A percentile compares a stretch with the other conserved stretches of the same genome.
Evolutionary conservation across 2,329 filamentous ascomycete species (phyloP).

Genomic region (Cladosporium sp.): DNA sequence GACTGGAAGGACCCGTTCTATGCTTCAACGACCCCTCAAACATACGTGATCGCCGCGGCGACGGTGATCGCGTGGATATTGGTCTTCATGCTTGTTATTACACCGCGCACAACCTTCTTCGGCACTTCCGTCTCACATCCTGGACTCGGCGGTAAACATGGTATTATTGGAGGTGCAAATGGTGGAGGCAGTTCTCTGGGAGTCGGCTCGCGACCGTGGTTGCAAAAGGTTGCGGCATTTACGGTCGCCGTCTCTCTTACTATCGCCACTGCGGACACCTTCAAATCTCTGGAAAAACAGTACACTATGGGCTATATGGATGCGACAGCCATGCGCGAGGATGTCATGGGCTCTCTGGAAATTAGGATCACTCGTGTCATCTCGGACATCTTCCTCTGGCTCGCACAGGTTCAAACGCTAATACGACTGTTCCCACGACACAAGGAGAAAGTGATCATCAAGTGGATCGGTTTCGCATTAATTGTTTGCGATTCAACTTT

Average conservation of each 20-base stretch:
- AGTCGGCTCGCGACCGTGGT: conserved; percentile 88
- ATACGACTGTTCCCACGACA: conserved; percentile 95
- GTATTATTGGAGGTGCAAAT: conserved; percentile 81
- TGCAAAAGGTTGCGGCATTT: conserved; percentile 72
- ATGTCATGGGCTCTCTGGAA: conserved; percentile 81
- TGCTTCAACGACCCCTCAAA: conserved; percentile 87
- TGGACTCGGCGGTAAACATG: conserved; percentile 63
- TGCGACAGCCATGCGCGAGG: conserved; percentile 70
- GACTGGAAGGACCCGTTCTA: conserved; percentile 87
- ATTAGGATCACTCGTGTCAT: conserved; percentile 90
- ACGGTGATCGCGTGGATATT: conserved; percentile 91
- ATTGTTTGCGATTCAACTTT: conserved; percentile 91
- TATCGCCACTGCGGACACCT: conserved; percentile 90
- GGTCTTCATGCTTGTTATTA: conserved; percentile 90
- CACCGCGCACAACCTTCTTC: conserved; percentile 88
- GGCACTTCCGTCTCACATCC: conserved; percentile 63
- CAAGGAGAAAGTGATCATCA: conserved; percentile 97
- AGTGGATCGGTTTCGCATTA: conserved; percentile 94
- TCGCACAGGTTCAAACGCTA: conserved; percentile 94
- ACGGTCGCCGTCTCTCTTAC: conserved; percentile 79
- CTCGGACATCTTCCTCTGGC: conserved; percentile 94
- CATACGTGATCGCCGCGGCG: conserved; percentile 87
- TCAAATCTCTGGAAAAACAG: conserved; percentile 78
- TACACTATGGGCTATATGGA: conserved; percentile 81
- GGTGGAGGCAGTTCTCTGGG: conserved; percentile 68